Conservation (phyloP, 371 early-diverging fungal genomes). For the Mucor irregularis region DNA sequence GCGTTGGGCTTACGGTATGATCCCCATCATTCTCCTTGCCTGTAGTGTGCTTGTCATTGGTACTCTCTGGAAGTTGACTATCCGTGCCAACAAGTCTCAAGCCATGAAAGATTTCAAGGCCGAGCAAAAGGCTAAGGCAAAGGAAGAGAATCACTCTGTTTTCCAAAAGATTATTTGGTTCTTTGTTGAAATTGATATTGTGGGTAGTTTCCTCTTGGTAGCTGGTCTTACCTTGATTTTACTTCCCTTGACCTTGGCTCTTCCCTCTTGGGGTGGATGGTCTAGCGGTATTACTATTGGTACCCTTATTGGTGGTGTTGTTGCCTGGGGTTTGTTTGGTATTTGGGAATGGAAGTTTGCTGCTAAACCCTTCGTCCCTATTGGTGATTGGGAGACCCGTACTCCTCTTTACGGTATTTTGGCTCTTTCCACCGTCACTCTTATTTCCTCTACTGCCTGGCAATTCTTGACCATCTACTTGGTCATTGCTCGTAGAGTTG, state of each 20-base stretch:
- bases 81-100: conserved; percentile 13
- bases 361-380: conserved; percentile 46
- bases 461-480: conserved; percentile 44
- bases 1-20: conserved; percentile 32
- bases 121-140: background rate
- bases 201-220: conserved; percentile 44
- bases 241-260: conserved; percentile 46
- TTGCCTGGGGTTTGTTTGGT: conserved; percentile 28
- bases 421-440: conserved; percentile 41
- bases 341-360: conserved; percentile 54
- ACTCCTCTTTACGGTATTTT: conserved; percentile 50
- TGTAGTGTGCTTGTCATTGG: conserved; percentile 20
- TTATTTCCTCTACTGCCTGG: conserved; percentile 44
- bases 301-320: conserved; percentile 24
- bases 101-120: conserved; percentile 9
- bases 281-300: conserved; percentile 17
- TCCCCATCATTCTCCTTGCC: conserved; percentile 12
- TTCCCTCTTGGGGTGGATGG: conserved; percentile 47
- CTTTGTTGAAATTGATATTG: conserved; percentile 42
- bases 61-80: conserved; percentile 18
- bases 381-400: conserved; percentile 40
- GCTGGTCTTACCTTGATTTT: conserved; percentile 41
- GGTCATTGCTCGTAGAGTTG: conserved; percentile 40
- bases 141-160: background rate
- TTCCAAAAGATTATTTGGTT: conserved; percentile 27